Evolutionary conservation across 179 eudicot species (phyloP).

Genomic region (Corrigiola litoralis): DNA sequence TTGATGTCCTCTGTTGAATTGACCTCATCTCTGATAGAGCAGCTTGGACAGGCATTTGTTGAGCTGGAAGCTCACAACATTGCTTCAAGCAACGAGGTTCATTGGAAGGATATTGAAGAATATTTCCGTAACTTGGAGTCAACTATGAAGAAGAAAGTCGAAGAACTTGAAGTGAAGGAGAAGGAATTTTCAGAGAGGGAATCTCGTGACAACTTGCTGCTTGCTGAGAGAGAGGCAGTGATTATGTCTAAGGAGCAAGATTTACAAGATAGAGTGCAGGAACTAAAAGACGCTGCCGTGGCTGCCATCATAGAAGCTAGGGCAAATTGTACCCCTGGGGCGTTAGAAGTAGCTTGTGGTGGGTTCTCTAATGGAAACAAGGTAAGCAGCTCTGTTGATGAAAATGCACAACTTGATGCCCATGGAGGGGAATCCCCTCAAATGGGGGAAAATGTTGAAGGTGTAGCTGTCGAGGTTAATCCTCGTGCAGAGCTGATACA

Average conservation of each 20-base stretch:
- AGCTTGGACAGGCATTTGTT: slow-evolving; percentile 45
- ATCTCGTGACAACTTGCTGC: slow-evolving; percentile 26
- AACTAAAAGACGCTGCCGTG: slow-evolving; percentile 62
- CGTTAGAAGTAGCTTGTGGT: slow-evolving; percentile 11
- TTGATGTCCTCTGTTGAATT: slow-evolving; percentile 27
- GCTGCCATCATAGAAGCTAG: slow-evolving; percentile 46
- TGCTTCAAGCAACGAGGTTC: slow-evolving; percentile 22
- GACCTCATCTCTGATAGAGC: slow-evolving; percentile 40
- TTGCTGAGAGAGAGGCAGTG: slow-evolving; percentile 45
- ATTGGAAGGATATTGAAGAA: slow-evolving; percentile 42
- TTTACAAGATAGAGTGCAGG: slow-evolving; percentile 52
- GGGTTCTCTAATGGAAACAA: slow-evolving; percentile 30
- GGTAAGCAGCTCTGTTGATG: slow-evolving; percentile 50
- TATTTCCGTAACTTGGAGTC: slow-evolving; percentile 44
- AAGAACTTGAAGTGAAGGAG: slow-evolving; percentile 50
- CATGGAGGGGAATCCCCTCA: slow-evolving; percentile 35
- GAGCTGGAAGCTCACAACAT: slow-evolving; percentile 44
- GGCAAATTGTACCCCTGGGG: slow-evolving; percentile 25
- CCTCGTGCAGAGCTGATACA: slow-evolving; percentile 51
- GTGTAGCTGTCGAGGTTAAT: slow-evolving; percentile 37
- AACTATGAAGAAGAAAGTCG: slow-evolving; percentile 29
- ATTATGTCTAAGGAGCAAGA: slow-evolving; percentile 58
- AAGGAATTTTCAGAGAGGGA: slow-evolving; percentile 39
- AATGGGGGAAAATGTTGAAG: slow-evolving; percentile 39
- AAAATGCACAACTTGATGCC: slow-evolving; percentile 33